Percentiles rank a stretch among this genome's conserved stretches.
These are phyloP conservation scores for Pseudogymnoascus sp. DNA, from an alignment of 2,329 filamentous ascomycete species.

Conservation along the genomic window DNA sequence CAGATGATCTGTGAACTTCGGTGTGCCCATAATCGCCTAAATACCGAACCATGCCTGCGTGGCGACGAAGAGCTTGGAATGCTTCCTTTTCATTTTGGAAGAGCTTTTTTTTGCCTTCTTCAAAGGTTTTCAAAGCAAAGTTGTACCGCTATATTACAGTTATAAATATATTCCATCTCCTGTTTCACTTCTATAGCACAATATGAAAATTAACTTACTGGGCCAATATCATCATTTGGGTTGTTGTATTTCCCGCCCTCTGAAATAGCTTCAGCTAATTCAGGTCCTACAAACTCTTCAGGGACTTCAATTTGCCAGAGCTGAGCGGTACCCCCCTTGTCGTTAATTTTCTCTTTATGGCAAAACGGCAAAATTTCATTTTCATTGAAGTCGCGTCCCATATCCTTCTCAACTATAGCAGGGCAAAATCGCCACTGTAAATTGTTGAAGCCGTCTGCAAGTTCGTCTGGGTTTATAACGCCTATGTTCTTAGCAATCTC, in stretches of 20 bases:
- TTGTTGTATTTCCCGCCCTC: not conserved
- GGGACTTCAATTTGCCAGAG: constrained; percentile 15
- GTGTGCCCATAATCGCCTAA: constrained; percentile 24
- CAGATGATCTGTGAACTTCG: not conserved
- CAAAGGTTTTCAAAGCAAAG: constrained; percentile 27
- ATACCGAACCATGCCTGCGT: constrained; percentile 26
- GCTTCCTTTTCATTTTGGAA: constrained; percentile 27
- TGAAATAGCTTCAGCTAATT: not conserved
- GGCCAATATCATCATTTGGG: not conserved
- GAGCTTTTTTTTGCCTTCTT: constrained; percentile 12
- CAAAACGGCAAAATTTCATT: constrained; percentile 21
- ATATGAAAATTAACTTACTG: not conserved
- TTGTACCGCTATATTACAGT: constrained; percentile 19
- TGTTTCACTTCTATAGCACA: not conserved
- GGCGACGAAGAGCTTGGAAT: constrained; percentile 21
- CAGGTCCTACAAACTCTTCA: not conserved
- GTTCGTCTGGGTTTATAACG: constrained; percentile 4
- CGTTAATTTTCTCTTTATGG: constrained; percentile 18
- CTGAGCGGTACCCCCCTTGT: constrained; percentile 25
- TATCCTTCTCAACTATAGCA: constrained; percentile 12
- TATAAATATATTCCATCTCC: constrained; percentile 13
- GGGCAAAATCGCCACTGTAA: constrained; percentile 21
- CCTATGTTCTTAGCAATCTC: not conserved
- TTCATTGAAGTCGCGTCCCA: not conserved
- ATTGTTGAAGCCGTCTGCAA: constrained; percentile 20